These are phyloP conservation scores for Lasiodiplodia sp. DNA, from an alignment of 2,329 filamentous ascomycete genomes.

Conservation along the genomic window DNA sequence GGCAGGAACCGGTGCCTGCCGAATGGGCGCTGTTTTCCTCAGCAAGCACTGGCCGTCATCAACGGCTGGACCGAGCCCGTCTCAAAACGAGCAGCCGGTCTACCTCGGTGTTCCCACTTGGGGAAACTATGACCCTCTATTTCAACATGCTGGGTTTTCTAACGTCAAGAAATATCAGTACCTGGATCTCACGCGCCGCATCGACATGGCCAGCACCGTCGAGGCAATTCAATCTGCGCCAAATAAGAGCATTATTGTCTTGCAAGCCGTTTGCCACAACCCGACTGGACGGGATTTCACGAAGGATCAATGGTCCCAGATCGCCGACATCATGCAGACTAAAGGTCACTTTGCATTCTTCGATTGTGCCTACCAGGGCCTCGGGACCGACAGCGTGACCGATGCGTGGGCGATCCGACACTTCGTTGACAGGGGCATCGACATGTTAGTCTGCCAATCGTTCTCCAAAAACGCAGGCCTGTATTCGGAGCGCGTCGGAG, in stretches of 20 bases:
- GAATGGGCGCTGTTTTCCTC: neutral
- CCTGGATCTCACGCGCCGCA: neutral
- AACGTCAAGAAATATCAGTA: neutral
- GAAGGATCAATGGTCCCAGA: constrained; percentile 43
- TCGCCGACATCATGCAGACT: constrained; percentile 40
- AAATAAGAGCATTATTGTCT: constrained; percentile 42
- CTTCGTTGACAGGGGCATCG: constrained; percentile 34
- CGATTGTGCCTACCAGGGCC: constrained; percentile 50
- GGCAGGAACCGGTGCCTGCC: neutral
- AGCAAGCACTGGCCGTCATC: neutral
- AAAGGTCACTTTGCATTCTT: constrained; percentile 45
- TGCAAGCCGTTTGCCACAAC: constrained; percentile 49
- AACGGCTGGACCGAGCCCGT: neutral
- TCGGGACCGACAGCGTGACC: constrained; percentile 43
- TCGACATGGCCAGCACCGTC: neutral
- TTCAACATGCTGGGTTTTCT: neutral
- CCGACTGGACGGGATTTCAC: constrained; percentile 48
- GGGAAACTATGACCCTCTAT: neutral
- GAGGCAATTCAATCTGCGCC: constrained; percentile 31
- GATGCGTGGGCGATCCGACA: constrained; percentile 47
- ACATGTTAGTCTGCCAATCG: constrained; percentile 42
- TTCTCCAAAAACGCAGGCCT: constrained; percentile 50
- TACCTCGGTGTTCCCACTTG: neutral
- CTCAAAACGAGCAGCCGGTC: neutral
- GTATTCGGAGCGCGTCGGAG: constrained; percentile 46